These are phyloP conservation scores for Penicillium sp. DNA, from an alignment of 2,329 filamentous ascomycete species.

Conservation along the genomic window DNA sequence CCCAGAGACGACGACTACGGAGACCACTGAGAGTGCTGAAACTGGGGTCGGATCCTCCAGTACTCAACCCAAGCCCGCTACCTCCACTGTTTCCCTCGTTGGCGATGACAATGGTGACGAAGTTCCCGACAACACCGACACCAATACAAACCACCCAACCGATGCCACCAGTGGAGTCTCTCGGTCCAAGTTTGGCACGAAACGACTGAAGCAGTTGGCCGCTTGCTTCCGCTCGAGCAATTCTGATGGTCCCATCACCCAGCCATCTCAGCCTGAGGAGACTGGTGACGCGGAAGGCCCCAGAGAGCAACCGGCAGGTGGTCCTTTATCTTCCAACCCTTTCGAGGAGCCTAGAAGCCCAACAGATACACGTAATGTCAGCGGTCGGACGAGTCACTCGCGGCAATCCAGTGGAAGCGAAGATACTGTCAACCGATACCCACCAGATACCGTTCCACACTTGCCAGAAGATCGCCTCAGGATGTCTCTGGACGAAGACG, in stretches of 20 bases:
- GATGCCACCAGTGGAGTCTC: not conserved
- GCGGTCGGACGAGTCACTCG: slow-evolving; percentile 34
- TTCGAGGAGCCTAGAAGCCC: not conserved
- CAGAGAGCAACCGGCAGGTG: not conserved
- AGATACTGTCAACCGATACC: slow-evolving; percentile 34
- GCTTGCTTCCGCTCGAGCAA: slow-evolving; percentile 10
- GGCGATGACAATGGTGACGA: not conserved
- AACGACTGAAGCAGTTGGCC: slow-evolving; percentile 14
- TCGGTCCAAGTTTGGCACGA: slow-evolving; percentile 11
- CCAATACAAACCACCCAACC: not conserved
- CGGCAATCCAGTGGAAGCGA: slow-evolving; percentile 34
- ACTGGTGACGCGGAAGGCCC: not conserved
- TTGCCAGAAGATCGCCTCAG: slow-evolving; percentile 15
- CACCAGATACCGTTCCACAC: slow-evolving; percentile 4
- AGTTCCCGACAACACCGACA: not conserved
- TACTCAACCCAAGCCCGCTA: not conserved
- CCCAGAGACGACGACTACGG: slow-evolving; percentile 1
- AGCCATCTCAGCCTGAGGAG: not conserved
- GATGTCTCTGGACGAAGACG: slow-evolving; percentile 19
- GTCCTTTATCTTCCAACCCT: slow-evolving; percentile 3
- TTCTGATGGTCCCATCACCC: slow-evolving; percentile 7
- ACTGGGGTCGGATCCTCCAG: not conserved
- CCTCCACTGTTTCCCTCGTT: not conserved
- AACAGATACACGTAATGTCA: slow-evolving; percentile 31
- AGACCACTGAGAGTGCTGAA: not conserved